Base-by-base conservation (phyloP, 1,139 yeast genomes). In the Kluyveromyces sp. region DNA sequence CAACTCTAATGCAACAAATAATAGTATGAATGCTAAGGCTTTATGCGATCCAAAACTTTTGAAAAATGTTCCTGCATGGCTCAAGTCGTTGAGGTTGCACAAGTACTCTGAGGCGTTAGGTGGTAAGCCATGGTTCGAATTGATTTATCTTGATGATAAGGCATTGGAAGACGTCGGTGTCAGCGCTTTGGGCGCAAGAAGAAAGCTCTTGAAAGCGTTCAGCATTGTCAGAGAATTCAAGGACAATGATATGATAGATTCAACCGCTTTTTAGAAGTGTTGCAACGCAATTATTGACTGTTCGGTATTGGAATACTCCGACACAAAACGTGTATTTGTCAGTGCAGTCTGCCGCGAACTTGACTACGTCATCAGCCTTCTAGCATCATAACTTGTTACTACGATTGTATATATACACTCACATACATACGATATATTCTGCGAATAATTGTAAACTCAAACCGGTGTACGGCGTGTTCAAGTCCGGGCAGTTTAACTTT, bases 141-240 rank as follows among this genome's bases (percentile, higher is more conserved):
- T 92, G 68, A 75, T 92, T 46, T 78, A 77, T 54, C 70, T 85
- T 52, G 72, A 71, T 49, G 96, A 89, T 57, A 74, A 67, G 2
- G 77, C 78, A 46, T 71, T 94, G 56, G 89, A 83, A 54, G 72
- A 73, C 3, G 74, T 80, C 48, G 98, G 99, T 4, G 96, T 92
- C 39, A 77, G 80, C 52, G 97, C 98, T 0, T 73, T 92, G 52
- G 98, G 98, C 6, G 98, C 98, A 1, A 74, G 98, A 52, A 77
- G 96, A 48, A 92, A 92, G 65, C 74, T 92, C 61, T 68, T 92
- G 56, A 92, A 94, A 67, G 94, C 95, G 33, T 92, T 92, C 68
- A 87, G 81, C 49, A 82, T 81, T 45, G 94, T 89, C 39, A 78
- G 75, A 56, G 79, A 73, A 41, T 58, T 60, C 42, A 65, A 64